Evolutionary conservation across 768 basidiomycete species (phyloP).

Genomic region (Lentinula lateritia): DNA sequence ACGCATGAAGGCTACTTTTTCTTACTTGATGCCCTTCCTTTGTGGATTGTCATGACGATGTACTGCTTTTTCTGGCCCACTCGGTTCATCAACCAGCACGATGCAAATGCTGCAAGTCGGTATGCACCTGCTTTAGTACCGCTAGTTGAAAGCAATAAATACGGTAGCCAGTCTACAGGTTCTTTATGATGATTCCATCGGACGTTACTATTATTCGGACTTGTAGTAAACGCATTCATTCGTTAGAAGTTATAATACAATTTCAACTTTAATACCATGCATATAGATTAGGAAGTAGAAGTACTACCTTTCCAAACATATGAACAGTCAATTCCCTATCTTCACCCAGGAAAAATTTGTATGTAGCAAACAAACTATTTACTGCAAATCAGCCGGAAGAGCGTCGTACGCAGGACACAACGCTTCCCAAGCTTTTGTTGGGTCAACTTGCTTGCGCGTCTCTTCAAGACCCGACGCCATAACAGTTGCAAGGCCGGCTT

Average conservation of each 20-base stretch:
- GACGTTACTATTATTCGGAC: too few species aligned
- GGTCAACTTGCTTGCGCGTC: conserved; percentile 10
- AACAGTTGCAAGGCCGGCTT: conserved; percentile 36
- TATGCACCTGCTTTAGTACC: background rate
- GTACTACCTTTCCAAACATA: too few species aligned
- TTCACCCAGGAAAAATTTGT: too few species aligned
- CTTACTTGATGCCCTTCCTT: conserved; percentile 44
- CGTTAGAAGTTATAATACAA: background rate
- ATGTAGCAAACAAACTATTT: background rate
- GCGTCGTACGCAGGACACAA: conserved; percentile 20
- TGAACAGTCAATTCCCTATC: too few species aligned
- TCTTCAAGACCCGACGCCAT: conserved; percentile 25
- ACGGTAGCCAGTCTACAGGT: background rate
- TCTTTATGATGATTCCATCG: too few species aligned
- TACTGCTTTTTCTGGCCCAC: conserved; percentile 23
- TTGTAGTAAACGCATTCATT: background rate
- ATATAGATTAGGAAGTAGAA: too few species aligned
- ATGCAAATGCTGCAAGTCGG: background rate
- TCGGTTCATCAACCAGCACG: conserved; percentile 1
- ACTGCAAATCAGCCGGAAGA: conserved; percentile 1
- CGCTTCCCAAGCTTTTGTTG: conserved; percentile 16
- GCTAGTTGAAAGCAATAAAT: background rate
- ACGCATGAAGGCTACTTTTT: conserved; percentile 49
- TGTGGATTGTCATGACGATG: conserved; percentile 38
- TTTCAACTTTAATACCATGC: too few species aligned